These are phyloP conservation scores for Thuja plicata DNA, from an alignment of 83 land plant genomes.

Conservation along the genomic window DNA sequence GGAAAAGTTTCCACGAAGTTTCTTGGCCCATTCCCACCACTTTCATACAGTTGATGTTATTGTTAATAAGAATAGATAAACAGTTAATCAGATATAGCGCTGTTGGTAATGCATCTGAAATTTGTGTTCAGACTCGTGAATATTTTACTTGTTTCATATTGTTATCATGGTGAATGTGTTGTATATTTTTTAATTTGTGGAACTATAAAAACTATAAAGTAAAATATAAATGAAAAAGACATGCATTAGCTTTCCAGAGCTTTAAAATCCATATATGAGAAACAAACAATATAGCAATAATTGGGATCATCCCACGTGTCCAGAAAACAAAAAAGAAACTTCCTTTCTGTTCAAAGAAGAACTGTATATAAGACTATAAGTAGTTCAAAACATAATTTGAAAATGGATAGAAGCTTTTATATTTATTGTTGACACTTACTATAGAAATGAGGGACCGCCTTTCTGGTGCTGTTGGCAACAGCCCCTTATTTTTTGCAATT, in stretches of 20 bases:
- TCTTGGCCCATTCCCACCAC: not conserved
- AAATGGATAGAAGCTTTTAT: not conserved
- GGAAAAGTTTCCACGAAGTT: not conserved
- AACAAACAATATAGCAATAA: not conserved
- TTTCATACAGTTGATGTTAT: not conserved
- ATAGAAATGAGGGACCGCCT: constrained; percentile 37
- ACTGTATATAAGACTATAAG: not conserved
- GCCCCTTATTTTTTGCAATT: constrained; percentile 30
- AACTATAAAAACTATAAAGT: not conserved
- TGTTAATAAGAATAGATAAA: not conserved
- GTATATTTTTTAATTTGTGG: not conserved
- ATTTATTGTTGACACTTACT: constrained; percentile 23
- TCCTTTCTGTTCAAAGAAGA: not conserved
- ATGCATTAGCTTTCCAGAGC: not conserved
- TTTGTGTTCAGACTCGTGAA: not conserved
- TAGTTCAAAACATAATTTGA: not conserved
- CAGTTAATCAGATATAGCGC: not conserved
- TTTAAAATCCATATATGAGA: not conserved
- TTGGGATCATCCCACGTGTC: not conserved
- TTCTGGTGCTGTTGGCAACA: constrained; percentile 20
- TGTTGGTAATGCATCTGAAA: not conserved
- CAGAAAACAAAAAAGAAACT: not conserved
- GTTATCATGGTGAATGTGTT: not conserved
- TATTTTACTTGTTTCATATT: too few species aligned
- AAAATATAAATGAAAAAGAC: not conserved